Evolutionary conservation across 768 basidiomycete genomes (phyloP).

Genomic region (Scleroderma citrinum): DNA sequence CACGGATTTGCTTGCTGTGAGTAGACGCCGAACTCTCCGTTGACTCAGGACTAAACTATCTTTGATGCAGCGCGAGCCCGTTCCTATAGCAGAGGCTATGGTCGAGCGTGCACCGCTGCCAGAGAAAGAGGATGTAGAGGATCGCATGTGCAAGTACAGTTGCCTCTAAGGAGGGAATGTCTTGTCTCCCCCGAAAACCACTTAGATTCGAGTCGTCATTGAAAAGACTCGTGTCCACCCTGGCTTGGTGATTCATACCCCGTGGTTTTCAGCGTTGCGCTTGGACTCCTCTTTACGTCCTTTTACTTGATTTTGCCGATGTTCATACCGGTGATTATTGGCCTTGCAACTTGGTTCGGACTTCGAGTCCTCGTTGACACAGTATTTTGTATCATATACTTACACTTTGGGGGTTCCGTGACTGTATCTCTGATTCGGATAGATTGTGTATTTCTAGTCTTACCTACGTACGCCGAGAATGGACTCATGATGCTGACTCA

Average conservation of each 20-base stretch:
- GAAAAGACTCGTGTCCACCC: background rate
- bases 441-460: conserved; percentile 23
- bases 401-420: background rate
- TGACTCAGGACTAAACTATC: background rate
- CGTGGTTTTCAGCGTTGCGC: background rate
- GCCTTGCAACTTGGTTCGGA: no score
- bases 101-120: conserved; percentile 9
- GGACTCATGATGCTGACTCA: no score
- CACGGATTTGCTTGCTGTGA: conserved; percentile 13
- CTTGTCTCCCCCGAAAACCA: background rate
- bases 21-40: conserved; percentile 1
- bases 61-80: conserved; percentile 5
- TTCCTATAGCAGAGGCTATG: conserved; percentile 7
- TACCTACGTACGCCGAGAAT: background rate
- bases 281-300: background rate
- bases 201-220: background rate
- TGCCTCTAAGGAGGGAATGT: conserved; percentile 9
- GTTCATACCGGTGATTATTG: conserved; percentile 6
- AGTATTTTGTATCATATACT: background rate
- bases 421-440: conserved; percentile 16
- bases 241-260: background rate
- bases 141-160: conserved; percentile 9
- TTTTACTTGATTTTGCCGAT: background rate
- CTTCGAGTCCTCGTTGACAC: no score
- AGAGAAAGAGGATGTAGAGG: conserved; percentile 12